Conservation (phyloP, 2,329 filamentous ascomycete genomes). For the Colletotrichum horii region DNA sequence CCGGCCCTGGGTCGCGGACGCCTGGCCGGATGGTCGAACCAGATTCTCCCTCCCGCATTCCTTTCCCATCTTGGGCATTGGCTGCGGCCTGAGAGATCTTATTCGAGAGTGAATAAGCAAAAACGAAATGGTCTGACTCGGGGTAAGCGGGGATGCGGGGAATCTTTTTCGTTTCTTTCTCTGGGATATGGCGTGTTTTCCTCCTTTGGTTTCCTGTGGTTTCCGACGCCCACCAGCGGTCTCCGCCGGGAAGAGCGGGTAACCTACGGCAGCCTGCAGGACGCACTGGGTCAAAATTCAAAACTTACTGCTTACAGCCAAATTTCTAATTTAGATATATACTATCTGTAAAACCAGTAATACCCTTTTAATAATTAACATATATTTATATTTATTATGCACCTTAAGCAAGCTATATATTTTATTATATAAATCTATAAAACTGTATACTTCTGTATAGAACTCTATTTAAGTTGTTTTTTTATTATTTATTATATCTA, state of each 20-base stretch:
- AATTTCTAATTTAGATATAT: too few species aligned
- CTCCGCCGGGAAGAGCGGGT: background rate
- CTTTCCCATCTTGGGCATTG: conserved; percentile 2
- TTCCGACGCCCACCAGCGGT: conserved; percentile 1
- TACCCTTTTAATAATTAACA: too few species aligned
- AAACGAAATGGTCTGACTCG: conserved; percentile 9
- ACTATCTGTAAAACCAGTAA: too few species aligned
- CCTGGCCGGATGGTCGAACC: background rate
- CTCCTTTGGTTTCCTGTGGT: background rate
- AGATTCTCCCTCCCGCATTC: background rate
- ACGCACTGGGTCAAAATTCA: too few species aligned
- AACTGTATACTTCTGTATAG: too few species aligned
- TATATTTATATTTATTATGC: too few species aligned
- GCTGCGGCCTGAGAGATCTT: background rate
- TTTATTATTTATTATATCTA: too few species aligned
- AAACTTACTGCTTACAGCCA: too few species aligned
- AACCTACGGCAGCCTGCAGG: background rate
- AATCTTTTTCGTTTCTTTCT: background rate
- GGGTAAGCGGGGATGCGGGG: background rate
- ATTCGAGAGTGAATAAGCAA: background rate
- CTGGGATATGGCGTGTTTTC: background rate
- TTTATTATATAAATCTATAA: too few species aligned
- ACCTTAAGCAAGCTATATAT: too few species aligned
- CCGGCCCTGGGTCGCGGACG: background rate
- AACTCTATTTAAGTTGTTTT: too few species aligned